phyloP scores from a whole-genome alignment of 495 filamentous ascomycete species.

The Trichoderma gamsii region DNA sequence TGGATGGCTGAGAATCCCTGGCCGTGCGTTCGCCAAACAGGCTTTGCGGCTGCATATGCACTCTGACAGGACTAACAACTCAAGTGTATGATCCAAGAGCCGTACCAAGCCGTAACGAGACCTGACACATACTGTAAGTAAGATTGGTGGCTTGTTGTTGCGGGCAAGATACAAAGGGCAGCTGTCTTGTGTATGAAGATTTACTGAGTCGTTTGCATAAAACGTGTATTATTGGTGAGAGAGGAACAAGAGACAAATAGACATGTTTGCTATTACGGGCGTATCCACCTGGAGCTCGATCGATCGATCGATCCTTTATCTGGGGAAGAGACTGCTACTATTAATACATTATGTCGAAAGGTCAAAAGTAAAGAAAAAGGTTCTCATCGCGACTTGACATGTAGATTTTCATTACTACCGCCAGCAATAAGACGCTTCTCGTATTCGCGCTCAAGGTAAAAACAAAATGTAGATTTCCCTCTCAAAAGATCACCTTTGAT shows the following conservation, averaged over 20 bases:
- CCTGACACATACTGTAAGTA: too few species aligned
- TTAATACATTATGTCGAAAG: neutral
- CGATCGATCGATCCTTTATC: conserved; percentile 4
- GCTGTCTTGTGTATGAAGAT: too few species aligned
- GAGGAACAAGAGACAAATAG: neutral
- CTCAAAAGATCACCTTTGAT: conserved; percentile 61
- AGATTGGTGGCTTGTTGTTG: too few species aligned
- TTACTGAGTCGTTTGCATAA: neutral
- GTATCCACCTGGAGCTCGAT: neutral
- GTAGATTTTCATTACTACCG: neutral
- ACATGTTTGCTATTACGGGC: neutral
- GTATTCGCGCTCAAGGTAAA: neutral
- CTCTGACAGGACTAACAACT: too few species aligned
- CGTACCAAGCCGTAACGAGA: too few species aligned
- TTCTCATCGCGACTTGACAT: neutral
- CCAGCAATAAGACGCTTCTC: neutral
- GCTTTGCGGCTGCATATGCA: too few species aligned
- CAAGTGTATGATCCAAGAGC: too few species aligned
- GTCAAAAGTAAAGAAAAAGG: neutral
- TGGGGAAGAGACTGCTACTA: neutral
- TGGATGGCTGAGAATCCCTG: too few species aligned
- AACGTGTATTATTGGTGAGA: neutral
- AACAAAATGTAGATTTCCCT: neutral
- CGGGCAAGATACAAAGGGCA: too few species aligned
- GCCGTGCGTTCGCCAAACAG: too few species aligned